Base-by-base conservation (phyloP, 805 yeast genomes). In the Starmerella vaccinii region DNA sequence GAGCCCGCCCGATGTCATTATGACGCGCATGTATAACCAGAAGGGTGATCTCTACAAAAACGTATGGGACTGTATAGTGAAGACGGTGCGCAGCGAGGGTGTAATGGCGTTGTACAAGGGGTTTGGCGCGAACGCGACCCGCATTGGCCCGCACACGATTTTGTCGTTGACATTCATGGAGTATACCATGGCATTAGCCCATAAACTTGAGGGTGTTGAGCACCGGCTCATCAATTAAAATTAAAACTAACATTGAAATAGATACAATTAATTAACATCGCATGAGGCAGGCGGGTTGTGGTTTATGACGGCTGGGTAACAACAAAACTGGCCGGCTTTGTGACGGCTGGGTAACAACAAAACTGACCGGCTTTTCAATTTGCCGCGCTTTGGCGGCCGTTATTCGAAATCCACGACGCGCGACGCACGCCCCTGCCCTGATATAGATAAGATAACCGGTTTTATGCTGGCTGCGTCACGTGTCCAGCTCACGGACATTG, bases 1-100 rank as follows among this genome's bases (percentile, higher is more conserved):
- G 97, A 92, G 89, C 65, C 97, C 98, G 15, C 88, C 95, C 78
- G 98, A 92, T 67, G 97, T 92, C 41, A 76, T 92, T 47, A 72
- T 92, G 68, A 92, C 98, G 1, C 78, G 98, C 71, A 82, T 92
- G 65, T 92, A 90, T 69, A 92, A 92, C 68, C 97, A 92, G 66
- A 84, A 82, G 67, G 95, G 95, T 45, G 76, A 84, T 61, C 75
- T 84, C 48, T 92, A 92, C 69, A 74, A 71, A 47, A 95, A 95
- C 9, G 94, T 95, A 1, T 58, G 88, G 22, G 98, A 92, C 68
- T 92, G 98, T 72, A 71, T 89, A 49, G 61, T 78, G 49, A 90
- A 92, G 68, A 89, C 97, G 0, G 76, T 89, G 26, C 74, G 69
- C 52, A 71, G 78, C 21, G 98, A 92, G 69, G 98, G 98, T n/a